Conservation (phyloP, 164 flowering plant species). For the Annona squamosa region DNA sequence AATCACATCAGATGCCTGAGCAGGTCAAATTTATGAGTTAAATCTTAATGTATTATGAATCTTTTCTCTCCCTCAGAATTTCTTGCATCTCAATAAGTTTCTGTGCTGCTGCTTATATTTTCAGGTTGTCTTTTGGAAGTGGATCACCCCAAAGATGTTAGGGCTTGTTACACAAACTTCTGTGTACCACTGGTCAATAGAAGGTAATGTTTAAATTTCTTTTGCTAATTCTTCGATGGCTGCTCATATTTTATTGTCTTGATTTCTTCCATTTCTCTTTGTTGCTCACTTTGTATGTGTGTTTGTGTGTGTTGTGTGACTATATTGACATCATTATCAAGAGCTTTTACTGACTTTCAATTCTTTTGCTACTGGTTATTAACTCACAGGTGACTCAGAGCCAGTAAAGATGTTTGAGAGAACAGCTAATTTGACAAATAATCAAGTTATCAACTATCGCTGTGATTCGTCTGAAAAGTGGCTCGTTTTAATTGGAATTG, state of each 20-base stretch:
- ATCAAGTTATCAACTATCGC: constrained; percentile 89
- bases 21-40: constrained; percentile 38
- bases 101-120: constrained; percentile 1
- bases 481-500: constrained; percentile 97
- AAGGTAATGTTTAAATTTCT: constrained; percentile 37
- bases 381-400: constrained; percentile 72
- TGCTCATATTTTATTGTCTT: neutral
- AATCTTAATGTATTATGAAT: neutral
- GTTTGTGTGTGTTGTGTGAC: too few species aligned
- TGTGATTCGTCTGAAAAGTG: constrained; percentile 95
- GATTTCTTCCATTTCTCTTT: neutral
- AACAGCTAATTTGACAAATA: constrained; percentile 80
- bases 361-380: neutral
- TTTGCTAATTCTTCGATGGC: neutral
- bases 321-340: too few species aligned
- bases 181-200: constrained; percentile 96
- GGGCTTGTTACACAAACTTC: constrained; percentile 93
- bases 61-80: neutral
- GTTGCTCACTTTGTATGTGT: neutral
- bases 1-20: constrained; percentile 98
- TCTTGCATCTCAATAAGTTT: neutral
- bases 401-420: constrained; percentile 96
- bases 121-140: constrained; percentile 97
- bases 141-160: constrained; percentile 85
- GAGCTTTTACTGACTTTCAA: too few species aligned